Conservation (phyloP, 345 rosid genomes). For the Boechera divaricarpa region DNA sequence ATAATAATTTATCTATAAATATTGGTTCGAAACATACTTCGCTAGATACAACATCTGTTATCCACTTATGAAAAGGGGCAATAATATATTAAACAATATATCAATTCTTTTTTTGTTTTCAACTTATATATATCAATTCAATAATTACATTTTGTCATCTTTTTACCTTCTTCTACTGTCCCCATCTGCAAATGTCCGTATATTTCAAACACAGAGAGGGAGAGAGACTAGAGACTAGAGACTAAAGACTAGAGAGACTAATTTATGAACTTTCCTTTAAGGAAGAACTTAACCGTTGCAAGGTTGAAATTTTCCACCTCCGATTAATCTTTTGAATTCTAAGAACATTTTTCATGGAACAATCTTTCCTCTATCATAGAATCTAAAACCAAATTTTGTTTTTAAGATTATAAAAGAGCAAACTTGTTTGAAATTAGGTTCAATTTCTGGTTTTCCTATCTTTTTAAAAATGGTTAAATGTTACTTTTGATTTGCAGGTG, state of each 20-base stretch:
- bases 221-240: neutral
- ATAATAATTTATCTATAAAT: too few relatives aligned
- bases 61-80: too few relatives aligned
- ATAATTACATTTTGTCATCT: neutral
- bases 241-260: neutral
- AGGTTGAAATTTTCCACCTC: constrained; percentile 22
- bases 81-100: too few relatives aligned
- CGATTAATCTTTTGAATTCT: neutral
- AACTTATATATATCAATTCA: neutral
- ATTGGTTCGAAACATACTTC: too few relatives aligned
- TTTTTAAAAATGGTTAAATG: neutral
- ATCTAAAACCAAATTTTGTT: neutral
- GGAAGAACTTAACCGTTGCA: neutral
- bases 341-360: neutral
- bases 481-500: constrained; percentile 37
- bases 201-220: constrained; percentile 39
- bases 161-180: neutral
- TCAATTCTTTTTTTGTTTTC: too few relatives aligned
- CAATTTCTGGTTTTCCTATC: neutral
- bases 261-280: neutral
- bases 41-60: too few relatives aligned
- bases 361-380: neutral
- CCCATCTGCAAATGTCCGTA: constrained; percentile 44
- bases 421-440: constrained; percentile 21
- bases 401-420: constrained; percentile 3